A percentile compares a stretch with the other conserved stretches of the same genome.
phyloP scores from a whole-genome alignment of 441 rosid species.

The Jatropha multifida region DNA sequence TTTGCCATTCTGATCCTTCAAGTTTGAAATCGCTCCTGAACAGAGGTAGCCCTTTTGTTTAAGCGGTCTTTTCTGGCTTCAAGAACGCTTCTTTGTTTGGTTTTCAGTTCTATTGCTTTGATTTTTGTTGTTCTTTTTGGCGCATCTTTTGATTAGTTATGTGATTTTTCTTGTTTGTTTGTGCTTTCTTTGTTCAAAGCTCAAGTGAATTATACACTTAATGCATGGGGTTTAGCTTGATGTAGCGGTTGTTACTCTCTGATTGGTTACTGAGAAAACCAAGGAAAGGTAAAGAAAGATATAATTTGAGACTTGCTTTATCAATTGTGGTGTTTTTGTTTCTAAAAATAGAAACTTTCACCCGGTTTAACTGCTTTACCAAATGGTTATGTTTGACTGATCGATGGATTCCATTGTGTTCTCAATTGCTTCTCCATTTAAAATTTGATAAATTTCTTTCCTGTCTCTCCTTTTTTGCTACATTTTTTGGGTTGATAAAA shows the following conservation, averaged over 20 bases:
- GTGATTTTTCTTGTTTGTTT: not conserved
- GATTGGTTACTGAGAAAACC: conserved; percentile 11
- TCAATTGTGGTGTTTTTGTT: not conserved
- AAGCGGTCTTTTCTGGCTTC: not conserved
- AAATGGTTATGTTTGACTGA: not conserved
- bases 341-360: not conserved
- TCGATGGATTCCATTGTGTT: not conserved
- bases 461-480: not conserved
- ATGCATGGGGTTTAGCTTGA: not conserved
- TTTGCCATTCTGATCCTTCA: conserved; percentile 3
- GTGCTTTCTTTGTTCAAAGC: not conserved
- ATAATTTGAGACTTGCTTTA: not conserved
- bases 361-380: not conserved
- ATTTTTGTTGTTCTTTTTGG: not conserved
- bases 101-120: not conserved
- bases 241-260: not conserved
- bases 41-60: conserved; percentile 22
- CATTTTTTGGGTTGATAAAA: not conserved
- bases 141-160: not conserved
- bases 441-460: conserved; percentile 1
- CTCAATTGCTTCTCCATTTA: not conserved
- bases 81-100: not conserved
- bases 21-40: not conserved
- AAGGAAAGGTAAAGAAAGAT: conserved; percentile 5
- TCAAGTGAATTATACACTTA: not conserved